Conservation (phyloP, 2,329 filamentous ascomycete species). For the Diplocarpon rosae region DNA sequence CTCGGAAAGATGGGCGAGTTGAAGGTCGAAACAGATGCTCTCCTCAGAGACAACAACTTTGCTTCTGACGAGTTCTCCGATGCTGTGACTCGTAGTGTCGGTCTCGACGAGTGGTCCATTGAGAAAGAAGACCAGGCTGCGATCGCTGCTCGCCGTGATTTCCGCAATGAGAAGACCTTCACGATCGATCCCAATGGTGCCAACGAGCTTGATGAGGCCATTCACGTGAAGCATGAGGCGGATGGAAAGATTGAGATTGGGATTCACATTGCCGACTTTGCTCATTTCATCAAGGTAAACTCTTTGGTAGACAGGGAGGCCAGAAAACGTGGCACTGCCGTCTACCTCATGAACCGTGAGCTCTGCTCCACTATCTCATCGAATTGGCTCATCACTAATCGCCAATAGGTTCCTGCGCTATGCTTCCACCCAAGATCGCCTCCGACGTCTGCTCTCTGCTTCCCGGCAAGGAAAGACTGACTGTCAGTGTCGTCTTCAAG, state of each 20-base stretch:
- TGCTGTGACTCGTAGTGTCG: conserved; percentile 85
- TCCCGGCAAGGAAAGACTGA: conserved; percentile 80
- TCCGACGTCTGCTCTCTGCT: conserved; percentile 79
- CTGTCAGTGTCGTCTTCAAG: conserved; percentile 86
- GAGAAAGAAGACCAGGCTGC: conserved; percentile 69
- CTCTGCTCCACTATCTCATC: background rate
- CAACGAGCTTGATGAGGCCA: conserved; percentile 80
- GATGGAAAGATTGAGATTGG: conserved; percentile 89
- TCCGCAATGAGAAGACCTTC: conserved; percentile 79
- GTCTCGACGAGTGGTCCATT: conserved; percentile 83
- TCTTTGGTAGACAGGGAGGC: conserved; percentile 93
- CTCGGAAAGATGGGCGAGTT: conserved; percentile 95
- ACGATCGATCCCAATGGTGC: conserved; percentile 86
- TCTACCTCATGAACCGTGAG: conserved; percentile 70
- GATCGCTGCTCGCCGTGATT: conserved; percentile 71
- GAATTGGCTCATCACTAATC: background rate
- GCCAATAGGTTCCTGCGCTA: conserved; percentile 51
- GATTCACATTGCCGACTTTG: conserved; percentile 88
- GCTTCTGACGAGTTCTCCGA: conserved; percentile 96
- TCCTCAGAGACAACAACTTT: conserved; percentile 98
- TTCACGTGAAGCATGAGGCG: conserved; percentile 75
- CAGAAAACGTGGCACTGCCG: conserved; percentile 93
- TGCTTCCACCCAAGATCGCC: conserved; percentile 79
- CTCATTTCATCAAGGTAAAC: conserved; percentile 94
- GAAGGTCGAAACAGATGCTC: conserved; percentile 93